Evolutionary conservation across 768 basidiomycete species (phyloP), one percentile per base, ranked within the genome.

Genomic region (Suillus plorans): DNA sequence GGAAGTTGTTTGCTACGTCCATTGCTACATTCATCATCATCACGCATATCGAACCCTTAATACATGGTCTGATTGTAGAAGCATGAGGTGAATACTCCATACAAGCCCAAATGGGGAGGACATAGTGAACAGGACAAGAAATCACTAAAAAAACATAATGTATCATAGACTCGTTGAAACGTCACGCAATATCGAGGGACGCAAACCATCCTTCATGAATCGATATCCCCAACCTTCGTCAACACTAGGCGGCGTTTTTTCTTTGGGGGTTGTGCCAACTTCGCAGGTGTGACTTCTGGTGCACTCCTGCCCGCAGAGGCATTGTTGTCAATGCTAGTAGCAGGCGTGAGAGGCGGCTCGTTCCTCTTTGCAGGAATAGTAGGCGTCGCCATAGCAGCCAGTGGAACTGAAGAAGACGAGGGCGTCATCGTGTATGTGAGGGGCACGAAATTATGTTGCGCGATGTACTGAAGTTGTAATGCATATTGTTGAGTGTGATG

Each of bases 401-500:
- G 66, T 37, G 71, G 74, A 69, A 64, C 82, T 66, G 74, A 84
- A 77, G 71, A n/a, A 36, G 44, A 69, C 65, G 68, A 70, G 60
- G 60, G 80, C 63, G 70, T 72, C 63, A 56, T 72, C 66, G 68
- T 76, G 74, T 60, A 75, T 0, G 85, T 83, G 53, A 89, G 80
- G 4, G 89, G 86, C 44, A 91, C 84, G 3, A 87, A 90, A 71
- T 94, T 88, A 66, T 91, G 87, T 70, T 93, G 90, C 2, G 95
- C 95, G 64, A 97, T 95, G 42, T 91, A 91, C 71, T 95, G 92
- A 37, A 97, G 81, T 75, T 97, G 96, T 22, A 97, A 85, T 5
- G 91, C 87, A 65, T 93, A 91, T 73, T 96, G 96, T 72, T 98
- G 96, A 1, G 89, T 95, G 67, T 93, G 90, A 74, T 97, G 87